These are phyloP conservation scores for Colletotrichum sp. DNA, from an alignment of 2,329 filamentous ascomycete genomes.

Conservation along the genomic window DNA sequence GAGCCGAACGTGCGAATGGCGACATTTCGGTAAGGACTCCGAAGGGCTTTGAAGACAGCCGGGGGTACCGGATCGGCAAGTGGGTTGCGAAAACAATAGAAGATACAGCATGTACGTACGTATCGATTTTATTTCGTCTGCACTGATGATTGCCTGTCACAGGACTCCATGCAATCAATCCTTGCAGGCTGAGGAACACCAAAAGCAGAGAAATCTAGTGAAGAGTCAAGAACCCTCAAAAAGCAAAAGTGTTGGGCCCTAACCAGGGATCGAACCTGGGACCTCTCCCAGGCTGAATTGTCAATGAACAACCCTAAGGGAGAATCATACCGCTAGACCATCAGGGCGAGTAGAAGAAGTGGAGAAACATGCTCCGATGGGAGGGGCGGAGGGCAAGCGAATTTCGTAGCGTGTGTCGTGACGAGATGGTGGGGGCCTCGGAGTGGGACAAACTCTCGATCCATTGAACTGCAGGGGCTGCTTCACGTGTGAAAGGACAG, in stretches of 20 bases:
- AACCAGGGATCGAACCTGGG: slow-evolving; percentile 18
- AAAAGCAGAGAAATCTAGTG: neutral
- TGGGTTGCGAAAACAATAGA: neutral
- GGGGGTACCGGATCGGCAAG: neutral
- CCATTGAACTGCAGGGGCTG: neutral
- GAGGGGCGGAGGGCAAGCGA: neutral
- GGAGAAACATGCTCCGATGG: neutral
- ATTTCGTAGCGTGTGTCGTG: neutral
- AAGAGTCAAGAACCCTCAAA: neutral
- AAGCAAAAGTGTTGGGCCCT: neutral
- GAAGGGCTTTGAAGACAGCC: neutral
- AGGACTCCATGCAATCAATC: neutral
- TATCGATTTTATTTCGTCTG: neutral
- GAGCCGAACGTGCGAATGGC: neutral
- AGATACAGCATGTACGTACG: neutral
- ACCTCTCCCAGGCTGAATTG: neutral
- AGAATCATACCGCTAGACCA: slow-evolving; percentile 14
- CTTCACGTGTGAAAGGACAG: neutral
- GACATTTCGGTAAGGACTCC: neutral
- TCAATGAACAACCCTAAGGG: neutral
- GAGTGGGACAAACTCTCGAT: neutral
- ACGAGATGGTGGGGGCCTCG: neutral
- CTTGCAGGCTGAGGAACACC: neutral
- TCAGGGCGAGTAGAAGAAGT: neutral
- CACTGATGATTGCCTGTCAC: neutral